These are phyloP conservation scores for Bolboschoenoplectus hybrid DNA, from an alignment of 202 grass and related monocot species.

Conservation along the genomic window DNA sequence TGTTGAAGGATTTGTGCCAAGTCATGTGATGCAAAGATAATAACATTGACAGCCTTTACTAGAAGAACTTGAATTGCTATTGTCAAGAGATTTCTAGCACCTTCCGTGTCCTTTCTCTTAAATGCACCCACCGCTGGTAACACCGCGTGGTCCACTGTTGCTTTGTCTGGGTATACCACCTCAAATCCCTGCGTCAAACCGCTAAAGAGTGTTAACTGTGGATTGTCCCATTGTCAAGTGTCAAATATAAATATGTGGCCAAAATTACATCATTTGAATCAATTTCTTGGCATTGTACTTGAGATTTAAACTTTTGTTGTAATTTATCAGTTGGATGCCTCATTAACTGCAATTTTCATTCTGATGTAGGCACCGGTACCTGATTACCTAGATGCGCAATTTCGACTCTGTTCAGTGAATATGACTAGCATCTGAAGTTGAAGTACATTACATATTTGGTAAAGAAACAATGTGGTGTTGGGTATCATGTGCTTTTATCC, in stretches of 20 bases:
- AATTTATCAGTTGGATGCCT: neutral
- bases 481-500: neutral
- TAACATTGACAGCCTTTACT: conserved; percentile 63
- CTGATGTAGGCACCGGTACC: neutral
- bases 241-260: neutral
- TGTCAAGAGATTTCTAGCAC: conserved; percentile 65
- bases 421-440: neutral
- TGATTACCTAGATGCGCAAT: neutral
- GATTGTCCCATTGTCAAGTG: neutral
- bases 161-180: conserved; percentile 63
- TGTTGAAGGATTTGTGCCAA: conserved; percentile 64
- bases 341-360: neutral
- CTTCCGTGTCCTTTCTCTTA: conserved; percentile 69
- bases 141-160: conserved; percentile 67
- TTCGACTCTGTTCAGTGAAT: neutral
- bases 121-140: conserved; percentile 60
- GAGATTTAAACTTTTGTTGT: no score
- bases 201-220: neutral
- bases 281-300: neutral
- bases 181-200: conserved; percentile 62
- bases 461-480: neutral
- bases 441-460: neutral
- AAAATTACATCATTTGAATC: neutral
- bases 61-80: conserved; percentile 84
- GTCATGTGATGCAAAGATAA: conserved; percentile 74